Evolutionary conservation across 169 alveolate species (phyloP).

Genomic region (Plasmodium coatneyi): DNA sequence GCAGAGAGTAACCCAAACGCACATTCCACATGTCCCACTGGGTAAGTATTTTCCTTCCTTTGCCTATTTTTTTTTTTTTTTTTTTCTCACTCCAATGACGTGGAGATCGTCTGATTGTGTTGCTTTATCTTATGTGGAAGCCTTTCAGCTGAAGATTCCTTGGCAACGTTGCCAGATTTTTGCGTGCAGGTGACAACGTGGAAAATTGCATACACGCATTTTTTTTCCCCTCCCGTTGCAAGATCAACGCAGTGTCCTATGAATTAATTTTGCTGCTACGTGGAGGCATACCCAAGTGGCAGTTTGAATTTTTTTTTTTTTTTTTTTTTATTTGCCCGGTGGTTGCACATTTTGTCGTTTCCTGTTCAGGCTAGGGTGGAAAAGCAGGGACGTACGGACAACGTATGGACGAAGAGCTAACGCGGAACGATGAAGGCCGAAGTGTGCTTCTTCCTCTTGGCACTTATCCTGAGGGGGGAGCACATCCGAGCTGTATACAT

Average conservation of each 20-base stretch:
- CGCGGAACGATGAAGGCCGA: background rate
- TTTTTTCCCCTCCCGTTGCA: background rate
- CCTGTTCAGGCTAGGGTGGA: background rate
- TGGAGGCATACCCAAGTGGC: background rate
- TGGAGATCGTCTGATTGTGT: background rate
- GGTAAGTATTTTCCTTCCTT: background rate
- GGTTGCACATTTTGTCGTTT: background rate
- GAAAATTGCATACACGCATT: background rate
- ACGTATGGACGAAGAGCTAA: background rate
- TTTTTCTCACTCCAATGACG: background rate
- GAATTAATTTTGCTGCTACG: background rate
- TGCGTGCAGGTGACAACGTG: background rate
- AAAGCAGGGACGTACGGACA: background rate
- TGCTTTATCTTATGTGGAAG: background rate
- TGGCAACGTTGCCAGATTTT: background rate
- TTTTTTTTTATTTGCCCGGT: background rate
- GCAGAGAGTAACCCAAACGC: background rate
- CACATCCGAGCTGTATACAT: background rate
- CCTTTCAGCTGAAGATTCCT: background rate
- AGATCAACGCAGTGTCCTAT: background rate
- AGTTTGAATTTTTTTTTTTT: background rate
- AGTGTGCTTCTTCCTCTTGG: background rate
- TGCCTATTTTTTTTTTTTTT: background rate
- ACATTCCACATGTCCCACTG: background rate
- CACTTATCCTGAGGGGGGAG: background rate